Conservation (phyloP, 495 filamentous ascomycete species). For the Penicillium lividum region DNA sequence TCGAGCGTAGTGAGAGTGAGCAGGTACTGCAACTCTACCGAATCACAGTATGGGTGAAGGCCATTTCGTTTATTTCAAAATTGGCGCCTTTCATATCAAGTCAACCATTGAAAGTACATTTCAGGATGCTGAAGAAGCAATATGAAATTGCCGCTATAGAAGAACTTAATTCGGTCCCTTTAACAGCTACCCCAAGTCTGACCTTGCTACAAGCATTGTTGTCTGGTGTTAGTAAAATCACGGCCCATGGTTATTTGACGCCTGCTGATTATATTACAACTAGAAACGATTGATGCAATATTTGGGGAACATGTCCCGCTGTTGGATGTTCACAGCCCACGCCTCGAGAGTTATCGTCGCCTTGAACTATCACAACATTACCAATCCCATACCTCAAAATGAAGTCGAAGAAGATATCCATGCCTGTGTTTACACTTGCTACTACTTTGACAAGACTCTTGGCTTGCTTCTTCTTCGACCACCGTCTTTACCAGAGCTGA, state of each 20-base stretch:
- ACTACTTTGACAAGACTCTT: slow-evolving; percentile 37
- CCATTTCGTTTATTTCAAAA: slow-evolving; percentile 25
- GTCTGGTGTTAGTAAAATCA: slow-evolving; percentile 24
- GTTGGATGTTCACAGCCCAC: slow-evolving; percentile 30
- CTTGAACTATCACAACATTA: slow-evolving; percentile 32
- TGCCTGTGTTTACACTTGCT: slow-evolving; percentile 31
- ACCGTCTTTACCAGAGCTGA: slow-evolving; percentile 33
- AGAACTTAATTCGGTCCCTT: slow-evolving; percentile 23
- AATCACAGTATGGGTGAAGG: slow-evolving; percentile 29
- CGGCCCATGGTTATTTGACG: background rate
- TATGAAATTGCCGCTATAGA: slow-evolving; percentile 26
- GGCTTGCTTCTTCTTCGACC: slow-evolving; percentile 40
- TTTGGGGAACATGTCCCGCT: slow-evolving; percentile 30
- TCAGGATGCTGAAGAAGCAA: slow-evolving; percentile 25
- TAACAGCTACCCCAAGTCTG: slow-evolving; percentile 29
- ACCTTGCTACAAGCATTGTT: slow-evolving; percentile 29
- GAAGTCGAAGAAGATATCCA: slow-evolving; percentile 31
- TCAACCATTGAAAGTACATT: slow-evolving; percentile 21
- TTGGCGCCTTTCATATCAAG: slow-evolving; percentile 25
- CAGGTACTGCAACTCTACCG: slow-evolving; percentile 25
- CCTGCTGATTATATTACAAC: background rate
- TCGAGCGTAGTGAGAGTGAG: slow-evolving; percentile 26
- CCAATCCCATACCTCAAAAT: slow-evolving; percentile 16
- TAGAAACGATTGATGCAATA: slow-evolving; percentile 33
- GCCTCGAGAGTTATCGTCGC: slow-evolving; percentile 30